Percentiles rank a stretch among this genome's conserved stretches.
Evolutionary conservation across 495 filamentous ascomycete genomes (phyloP).

Genomic region (Penicillium taxi): DNA sequence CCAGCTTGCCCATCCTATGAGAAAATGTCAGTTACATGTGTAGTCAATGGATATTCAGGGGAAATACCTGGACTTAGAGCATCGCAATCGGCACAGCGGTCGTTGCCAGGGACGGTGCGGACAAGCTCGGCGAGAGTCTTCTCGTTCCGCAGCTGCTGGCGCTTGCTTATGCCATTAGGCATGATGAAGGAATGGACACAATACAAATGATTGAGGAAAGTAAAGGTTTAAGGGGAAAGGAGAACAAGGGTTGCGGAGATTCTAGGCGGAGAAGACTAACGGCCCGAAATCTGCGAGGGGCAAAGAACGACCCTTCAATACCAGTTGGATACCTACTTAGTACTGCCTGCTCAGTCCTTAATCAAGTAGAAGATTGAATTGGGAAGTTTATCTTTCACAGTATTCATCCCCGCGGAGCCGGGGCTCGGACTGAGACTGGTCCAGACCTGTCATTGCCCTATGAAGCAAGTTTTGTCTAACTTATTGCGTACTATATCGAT

Average conservation of each 20-base stretch:
- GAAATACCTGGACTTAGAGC: slow-evolving; percentile 77
- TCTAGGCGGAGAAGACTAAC: slow-evolving; percentile 12
- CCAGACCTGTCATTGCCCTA: too few relatives aligned
- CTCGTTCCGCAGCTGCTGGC: slow-evolving; percentile 95
- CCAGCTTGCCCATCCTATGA: slow-evolving; percentile 94
- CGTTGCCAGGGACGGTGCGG: slow-evolving; percentile 81
- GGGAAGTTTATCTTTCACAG: too few relatives aligned
- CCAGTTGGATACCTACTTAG: too few relatives aligned
- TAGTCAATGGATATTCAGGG: slow-evolving; percentile 1
- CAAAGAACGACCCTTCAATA: too few relatives aligned
- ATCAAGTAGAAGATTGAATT: too few relatives aligned
- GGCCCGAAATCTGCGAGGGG: slow-evolving; percentile 13
- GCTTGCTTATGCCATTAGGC: slow-evolving; percentile 65
- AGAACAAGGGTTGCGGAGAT: slow-evolving; percentile 6
- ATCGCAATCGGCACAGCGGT: slow-evolving; percentile 87
- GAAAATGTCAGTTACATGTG: background rate
- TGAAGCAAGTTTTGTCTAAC: too few relatives aligned
- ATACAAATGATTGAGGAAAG: slow-evolving; percentile 15
- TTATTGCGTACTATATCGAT: too few relatives aligned
- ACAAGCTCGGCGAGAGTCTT: slow-evolving; percentile 84
- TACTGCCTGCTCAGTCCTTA: too few relatives aligned
- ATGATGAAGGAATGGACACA: slow-evolving; percentile 31
- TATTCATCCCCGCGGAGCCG: too few relatives aligned
- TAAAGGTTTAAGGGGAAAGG: slow-evolving; percentile 14
- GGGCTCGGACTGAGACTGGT: too few relatives aligned